phyloP scores from a whole-genome alignment of 805 yeast genomes.

The Saccharomyces eubayanus region DNA sequence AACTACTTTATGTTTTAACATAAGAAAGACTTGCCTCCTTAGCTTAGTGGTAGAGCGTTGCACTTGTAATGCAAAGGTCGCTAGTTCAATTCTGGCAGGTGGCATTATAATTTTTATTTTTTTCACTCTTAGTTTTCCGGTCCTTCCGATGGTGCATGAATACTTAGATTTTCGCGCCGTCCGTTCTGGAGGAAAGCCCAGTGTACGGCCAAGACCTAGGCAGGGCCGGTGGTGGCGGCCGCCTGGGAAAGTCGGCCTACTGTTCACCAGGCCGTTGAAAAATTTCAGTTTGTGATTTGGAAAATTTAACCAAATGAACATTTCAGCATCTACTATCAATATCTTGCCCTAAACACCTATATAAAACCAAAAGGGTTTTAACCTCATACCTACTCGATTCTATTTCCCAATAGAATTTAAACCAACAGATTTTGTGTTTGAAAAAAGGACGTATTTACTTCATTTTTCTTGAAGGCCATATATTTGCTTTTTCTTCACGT shows the following conservation, averaged over 20 bases:
- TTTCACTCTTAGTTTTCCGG: not conserved
- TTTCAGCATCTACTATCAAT: not conserved
- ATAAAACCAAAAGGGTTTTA: not conserved
- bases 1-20: too few species aligned
- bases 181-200: not conserved
- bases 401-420: not conserved
- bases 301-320: not conserved
- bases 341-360: not conserved
- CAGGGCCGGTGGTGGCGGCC: not conserved
- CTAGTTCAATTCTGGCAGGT: constrained; percentile 86
- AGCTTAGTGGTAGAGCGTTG: constrained; percentile 99
- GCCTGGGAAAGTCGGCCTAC: not conserved
- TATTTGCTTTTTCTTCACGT: not conserved
- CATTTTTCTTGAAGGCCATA: not conserved
- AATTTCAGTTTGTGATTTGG: not conserved
- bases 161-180: not conserved
- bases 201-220: not conserved
- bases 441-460: not conserved
- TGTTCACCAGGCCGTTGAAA: not conserved
- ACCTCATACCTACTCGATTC: not conserved
- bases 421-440: not conserved
- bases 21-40: constrained; percentile 53
- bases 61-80: constrained; percentile 99
- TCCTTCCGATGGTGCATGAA: not conserved
- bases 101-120: constrained; percentile 39